These are phyloP conservation scores for Musa balbisiana DNA, from an alignment of 202 grass and related monocot genomes.

Conservation along the genomic window DNA sequence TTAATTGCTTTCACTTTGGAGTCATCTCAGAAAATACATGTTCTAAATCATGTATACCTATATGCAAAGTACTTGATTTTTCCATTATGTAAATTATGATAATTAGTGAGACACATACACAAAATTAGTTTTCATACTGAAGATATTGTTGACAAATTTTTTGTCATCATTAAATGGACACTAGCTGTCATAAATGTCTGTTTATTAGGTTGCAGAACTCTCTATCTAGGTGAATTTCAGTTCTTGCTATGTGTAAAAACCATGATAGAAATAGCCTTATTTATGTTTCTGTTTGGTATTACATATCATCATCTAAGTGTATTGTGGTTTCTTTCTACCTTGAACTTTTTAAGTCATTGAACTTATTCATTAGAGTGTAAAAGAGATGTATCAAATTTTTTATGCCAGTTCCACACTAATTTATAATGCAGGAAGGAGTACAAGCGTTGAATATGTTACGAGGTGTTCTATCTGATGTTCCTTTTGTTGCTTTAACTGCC, in stretches of 20 bases:
- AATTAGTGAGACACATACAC: too few species aligned
- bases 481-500: slow-evolving; percentile 91
- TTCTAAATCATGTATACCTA: too few species aligned
- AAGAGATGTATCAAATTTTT: background rate
- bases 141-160: too few species aligned
- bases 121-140: too few species aligned
- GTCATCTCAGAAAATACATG: too few species aligned
- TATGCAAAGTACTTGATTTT: too few species aligned
- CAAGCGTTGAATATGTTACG: slow-evolving; percentile 71
- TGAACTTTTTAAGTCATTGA: background rate
- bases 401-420: slow-evolving; percentile 13
- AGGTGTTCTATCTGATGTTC: slow-evolving; percentile 53
- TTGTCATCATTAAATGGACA: too few species aligned
- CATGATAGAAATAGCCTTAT: background rate
- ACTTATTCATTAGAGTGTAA: background rate
- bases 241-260: background rate
- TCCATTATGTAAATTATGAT: too few species aligned
- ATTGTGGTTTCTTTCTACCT: background rate
- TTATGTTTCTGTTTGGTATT: background rate
- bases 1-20: background rate
- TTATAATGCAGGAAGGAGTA: slow-evolving; percentile 55
- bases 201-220: background rate
- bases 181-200: background rate
- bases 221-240: background rate
- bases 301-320: background rate